Evolutionary conservation across 2,329 filamentous ascomycete genomes (phyloP), one percentile per base, ranked within the genome.

Genomic region (Fulvia fulva): DNA sequence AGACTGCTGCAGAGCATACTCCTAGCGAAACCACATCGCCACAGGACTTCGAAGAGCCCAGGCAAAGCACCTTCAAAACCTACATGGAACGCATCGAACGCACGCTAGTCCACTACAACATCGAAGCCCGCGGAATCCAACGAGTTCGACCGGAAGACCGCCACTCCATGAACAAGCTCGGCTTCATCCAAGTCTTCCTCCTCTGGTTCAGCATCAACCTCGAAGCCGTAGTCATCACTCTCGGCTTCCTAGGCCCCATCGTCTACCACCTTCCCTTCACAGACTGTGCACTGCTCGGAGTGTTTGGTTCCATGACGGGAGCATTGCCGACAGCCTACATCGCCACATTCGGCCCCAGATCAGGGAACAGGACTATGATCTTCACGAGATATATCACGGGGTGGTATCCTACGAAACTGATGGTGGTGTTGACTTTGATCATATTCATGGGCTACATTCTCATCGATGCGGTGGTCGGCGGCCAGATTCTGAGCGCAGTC

Each of bases 401-500:
- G 6, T 87, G 83, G 81, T 87, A 81, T 77, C 84, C 84, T 0
- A 81, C 81, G 53, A 87, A 87, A 70, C 71, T 88, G 7, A 79
- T 86, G 32, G 83, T 85, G 14, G 66, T 87, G 22, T 73, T 88
- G 57, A 87, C 87, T 65, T 75, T 87, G 49, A 79, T 87, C 46
- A 80, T 86, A 22, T 76, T 87, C 43, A 61, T 66, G 46, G 84
- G 84, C 8, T 87, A 87, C 64, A 76, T 78, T 19, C 74, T 87
- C 68, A 83, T 89, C 59, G 83, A 86, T 69, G 84, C 81, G 32
- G 84, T 89, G 5, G 78, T 89, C 16, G 83, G 83, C 1, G 87
- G 87, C 0, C 86, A 89, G 67, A 87, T 88, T 25, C 74, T 90
- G 1, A 86, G 83, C 4, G 86, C 86, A 1, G 83, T 89, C 3